A percentile compares a stretch with the other conserved stretches of the same genome.
Conservation (phyloP, 1,284 basidiomycete species). For the Apiotrichum gamsii region DNA sequence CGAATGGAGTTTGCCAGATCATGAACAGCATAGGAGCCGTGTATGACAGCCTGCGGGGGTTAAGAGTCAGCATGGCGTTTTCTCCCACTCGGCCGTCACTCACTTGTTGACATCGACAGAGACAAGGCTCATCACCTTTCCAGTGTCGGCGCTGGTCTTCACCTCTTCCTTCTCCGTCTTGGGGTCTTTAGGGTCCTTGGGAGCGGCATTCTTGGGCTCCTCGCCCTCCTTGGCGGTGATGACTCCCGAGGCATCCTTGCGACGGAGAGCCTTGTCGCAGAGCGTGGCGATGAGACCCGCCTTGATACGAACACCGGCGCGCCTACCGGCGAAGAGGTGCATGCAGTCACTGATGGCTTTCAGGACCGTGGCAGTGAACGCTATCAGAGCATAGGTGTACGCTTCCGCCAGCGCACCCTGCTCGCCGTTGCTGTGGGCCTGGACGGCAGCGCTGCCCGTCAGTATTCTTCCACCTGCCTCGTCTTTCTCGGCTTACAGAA, state of each 20-base stretch:
- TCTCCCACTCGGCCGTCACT: no score
- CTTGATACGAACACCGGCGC: slow-evolving; percentile 63
- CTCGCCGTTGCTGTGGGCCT: background rate
- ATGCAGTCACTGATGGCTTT: slow-evolving; percentile 66
- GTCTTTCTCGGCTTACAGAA: slow-evolving; percentile 31
- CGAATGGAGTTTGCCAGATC: slow-evolving; percentile 68
- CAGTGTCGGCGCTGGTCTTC: slow-evolving; percentile 43
- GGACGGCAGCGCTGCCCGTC: background rate
- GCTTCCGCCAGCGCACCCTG: slow-evolving; percentile 46
- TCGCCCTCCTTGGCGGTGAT: slow-evolving; percentile 54
- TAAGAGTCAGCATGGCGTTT: no score
- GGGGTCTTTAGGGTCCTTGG: slow-evolving; percentile 26
- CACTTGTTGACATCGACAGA: slow-evolving; percentile 35
- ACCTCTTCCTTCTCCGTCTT: slow-evolving; percentile 40
- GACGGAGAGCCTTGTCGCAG: slow-evolving; percentile 81
- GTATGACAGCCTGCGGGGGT: no score
- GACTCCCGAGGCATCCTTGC: slow-evolving; percentile 76
- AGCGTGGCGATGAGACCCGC: slow-evolving; percentile 68
- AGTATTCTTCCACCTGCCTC: background rate
- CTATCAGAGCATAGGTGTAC: slow-evolving; percentile 64
- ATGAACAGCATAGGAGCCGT: no score
- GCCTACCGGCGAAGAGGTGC: slow-evolving; percentile 69
- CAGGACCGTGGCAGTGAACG: slow-evolving; percentile 56
- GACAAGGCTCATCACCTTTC: slow-evolving; percentile 52
- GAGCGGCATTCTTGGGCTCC: slow-evolving; percentile 13